phyloP scores from a whole-genome alignment of 176 grass and related monocot genomes.

The Carex scoparia region DNA sequence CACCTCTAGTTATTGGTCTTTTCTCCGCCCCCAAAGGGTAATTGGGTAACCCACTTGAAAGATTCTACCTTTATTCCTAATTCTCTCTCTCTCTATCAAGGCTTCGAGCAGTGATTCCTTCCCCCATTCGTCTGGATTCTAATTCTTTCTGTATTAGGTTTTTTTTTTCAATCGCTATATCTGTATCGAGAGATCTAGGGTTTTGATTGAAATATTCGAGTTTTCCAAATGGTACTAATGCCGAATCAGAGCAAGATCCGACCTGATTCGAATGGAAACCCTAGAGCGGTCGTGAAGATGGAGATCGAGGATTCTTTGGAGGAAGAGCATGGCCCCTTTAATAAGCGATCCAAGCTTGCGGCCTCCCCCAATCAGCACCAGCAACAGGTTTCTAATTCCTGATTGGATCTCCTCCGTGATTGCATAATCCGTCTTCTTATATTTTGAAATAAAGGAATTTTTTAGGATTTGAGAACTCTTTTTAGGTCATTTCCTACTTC shows the following conservation, averaged over 20 bases:
- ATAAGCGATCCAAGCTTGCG: conserved; percentile 31
- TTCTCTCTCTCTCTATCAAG: not conserved
- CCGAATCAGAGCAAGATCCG: conserved; percentile 32
- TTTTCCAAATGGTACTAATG: conserved; percentile 31
- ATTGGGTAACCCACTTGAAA: conserved; percentile 1
- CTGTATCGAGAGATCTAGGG: conserved; percentile 25
- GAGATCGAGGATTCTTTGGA: conserved; percentile 35
- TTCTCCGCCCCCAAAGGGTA: conserved; percentile 17
- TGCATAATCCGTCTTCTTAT: not conserved
- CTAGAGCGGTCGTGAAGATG: conserved; percentile 21
- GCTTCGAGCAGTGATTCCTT: conserved; percentile 6
- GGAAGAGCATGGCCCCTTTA: conserved; percentile 27
- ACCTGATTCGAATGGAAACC: conserved; percentile 15
- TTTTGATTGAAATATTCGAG: not conserved
- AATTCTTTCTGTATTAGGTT: conserved; percentile 17
- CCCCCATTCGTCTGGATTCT: not conserved
- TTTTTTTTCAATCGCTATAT: conserved; percentile 1
- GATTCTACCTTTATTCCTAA: conserved; percentile 10
- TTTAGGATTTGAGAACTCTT: not conserved
- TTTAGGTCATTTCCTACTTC: not conserved
- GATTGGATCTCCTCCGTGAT: not conserved
- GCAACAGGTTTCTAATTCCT: conserved; percentile 16
- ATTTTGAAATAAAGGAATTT: not conserved
- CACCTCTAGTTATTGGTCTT: conserved; percentile 4
- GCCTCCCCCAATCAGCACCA: conserved; percentile 9